Conservation (phyloP, 2,329 filamentous ascomycete species). For the Thelonectria blattea region DNA sequence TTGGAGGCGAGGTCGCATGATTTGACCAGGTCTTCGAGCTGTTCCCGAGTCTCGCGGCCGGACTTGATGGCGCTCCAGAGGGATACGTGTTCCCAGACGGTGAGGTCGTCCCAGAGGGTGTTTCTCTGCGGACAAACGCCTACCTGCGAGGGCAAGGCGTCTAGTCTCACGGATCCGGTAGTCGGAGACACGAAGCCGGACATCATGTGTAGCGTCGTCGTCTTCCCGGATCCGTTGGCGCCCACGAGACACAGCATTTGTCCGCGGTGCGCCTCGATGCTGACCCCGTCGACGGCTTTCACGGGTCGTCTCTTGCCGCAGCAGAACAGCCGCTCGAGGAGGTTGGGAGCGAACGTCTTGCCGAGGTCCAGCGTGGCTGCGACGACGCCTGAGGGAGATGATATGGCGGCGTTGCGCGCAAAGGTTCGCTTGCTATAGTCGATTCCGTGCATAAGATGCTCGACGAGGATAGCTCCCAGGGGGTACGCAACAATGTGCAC, state of each 20-base stretch:
- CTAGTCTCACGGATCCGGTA: constrained; percentile 64
- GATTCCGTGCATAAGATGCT: constrained; percentile 44
- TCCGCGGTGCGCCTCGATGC: constrained; percentile 62
- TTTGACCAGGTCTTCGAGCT: constrained; percentile 58
- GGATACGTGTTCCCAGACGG: constrained; percentile 67
- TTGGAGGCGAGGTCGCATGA: constrained; percentile 68
- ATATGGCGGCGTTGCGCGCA: constrained; percentile 27
- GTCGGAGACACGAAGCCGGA: constrained; percentile 68
- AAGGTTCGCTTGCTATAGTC: constrained; percentile 40
- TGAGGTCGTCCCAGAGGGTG: constrained; percentile 70
- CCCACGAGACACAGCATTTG: constrained; percentile 72
- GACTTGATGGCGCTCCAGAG: constrained; percentile 69
- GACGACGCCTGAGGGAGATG: constrained; percentile 14
- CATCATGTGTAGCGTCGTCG: constrained; percentile 71
- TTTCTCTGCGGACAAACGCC: constrained; percentile 71
- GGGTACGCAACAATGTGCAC: constrained; percentile 44
- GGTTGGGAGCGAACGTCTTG: constrained; percentile 42
- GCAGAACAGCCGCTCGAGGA: constrained; percentile 39
- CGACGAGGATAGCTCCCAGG: constrained; percentile 41
- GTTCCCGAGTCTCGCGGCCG: constrained; percentile 47
- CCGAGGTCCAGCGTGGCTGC: constrained; percentile 35
- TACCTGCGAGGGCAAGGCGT: constrained; percentile 54
- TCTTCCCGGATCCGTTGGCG: constrained; percentile 74
- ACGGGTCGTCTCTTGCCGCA: constrained; percentile 44
- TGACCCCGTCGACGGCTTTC: constrained; percentile 66